phyloP scores from a whole-genome alignment of 345 rosid species.

The Pseudoturritis turrita region DNA sequence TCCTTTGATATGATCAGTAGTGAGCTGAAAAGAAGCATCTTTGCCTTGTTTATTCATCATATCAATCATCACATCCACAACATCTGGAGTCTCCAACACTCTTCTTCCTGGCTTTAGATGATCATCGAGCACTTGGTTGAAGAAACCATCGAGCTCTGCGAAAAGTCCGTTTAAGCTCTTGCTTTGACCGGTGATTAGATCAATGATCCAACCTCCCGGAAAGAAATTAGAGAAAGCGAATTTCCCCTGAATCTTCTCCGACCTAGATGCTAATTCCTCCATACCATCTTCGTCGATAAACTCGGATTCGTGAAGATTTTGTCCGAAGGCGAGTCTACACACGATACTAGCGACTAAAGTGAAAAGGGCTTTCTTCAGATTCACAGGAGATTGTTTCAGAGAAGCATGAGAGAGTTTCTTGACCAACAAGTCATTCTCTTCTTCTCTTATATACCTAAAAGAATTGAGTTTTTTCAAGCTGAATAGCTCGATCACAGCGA shows the following conservation, averaged over 20 bases:
- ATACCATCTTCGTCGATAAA: constrained; percentile 23
- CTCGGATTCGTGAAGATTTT: constrained; percentile 31
- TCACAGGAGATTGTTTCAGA: constrained; percentile 27
- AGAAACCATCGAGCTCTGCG: constrained; percentile 25
- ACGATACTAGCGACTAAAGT: constrained; percentile 30
- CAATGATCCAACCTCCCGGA: constrained; percentile 45
- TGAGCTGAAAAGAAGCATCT: constrained; percentile 24
- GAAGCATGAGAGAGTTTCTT: constrained; percentile 31
- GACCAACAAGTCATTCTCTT: constrained; percentile 29
- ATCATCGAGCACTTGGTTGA: constrained; percentile 32
- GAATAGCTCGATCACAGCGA: constrained; percentile 27
- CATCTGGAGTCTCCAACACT: constrained; percentile 19
- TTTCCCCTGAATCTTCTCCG: constrained; percentile 18
- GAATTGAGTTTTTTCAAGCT: constrained; percentile 26
- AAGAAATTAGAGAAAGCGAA: constrained; percentile 29
- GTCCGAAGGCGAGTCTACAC: constrained; percentile 35
- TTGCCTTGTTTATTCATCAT: constrained; percentile 26
- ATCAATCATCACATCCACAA: constrained; percentile 40
- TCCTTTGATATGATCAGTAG: constrained; percentile 48
- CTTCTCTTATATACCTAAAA: constrained; percentile 35
- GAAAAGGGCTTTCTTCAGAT: constrained; percentile 31
- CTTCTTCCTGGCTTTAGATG: constrained; percentile 42
- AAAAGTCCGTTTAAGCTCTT: constrained; percentile 29
- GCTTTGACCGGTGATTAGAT: constrained; percentile 31
- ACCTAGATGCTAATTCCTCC: constrained; percentile 32